Base-by-base conservation (phyloP, 164 flowering plant species). In the Magnolia changhungtana region DNA sequence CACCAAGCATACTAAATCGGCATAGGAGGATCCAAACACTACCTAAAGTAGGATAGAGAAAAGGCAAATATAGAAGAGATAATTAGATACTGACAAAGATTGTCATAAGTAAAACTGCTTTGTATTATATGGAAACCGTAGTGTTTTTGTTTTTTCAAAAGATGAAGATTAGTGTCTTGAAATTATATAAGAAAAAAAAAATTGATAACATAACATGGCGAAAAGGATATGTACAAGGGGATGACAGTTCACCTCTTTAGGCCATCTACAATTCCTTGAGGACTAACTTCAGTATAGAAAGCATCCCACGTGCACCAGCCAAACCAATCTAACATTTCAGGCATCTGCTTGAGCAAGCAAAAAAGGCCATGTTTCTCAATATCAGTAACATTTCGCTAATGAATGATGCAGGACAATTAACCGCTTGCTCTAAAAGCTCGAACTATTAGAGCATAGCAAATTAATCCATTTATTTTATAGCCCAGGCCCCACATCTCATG, bases 241-340 rank as follows among this genome's bases (percentile, higher is more conserved):
- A 37, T 37, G 45, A 4, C 45, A 50, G 63, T 9, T n/a, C 65
- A 88, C 90, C 93, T 86, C 76, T 81, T 84, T 31, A 90, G 77
- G 14, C 93, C 93, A n/a, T 85, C 85, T 86, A 65, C 81, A 50
- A 91, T 86, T 78, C 91, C 92, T 78, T 84, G 85, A 65, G 92
- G 92, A 83, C 79, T 83, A n/a, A 91, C 92, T 0, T 83, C 81
- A 5, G 65, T 68, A 77, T 90, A 91, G 73, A 91, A 91, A 29
- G 93, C 96, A 85, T 90, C 96, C 93, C 93, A 90, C 8, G 93
- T 91, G 84, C 96, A 91, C 96, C 93, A 91, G 70, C 93, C 96
- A 81, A 91, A 91, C 82, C 87, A 89, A 70, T 90, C 90, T 31
- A 91, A 74, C 80, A 88, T 90, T 82, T 86, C 94, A 24, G 92